Conservation (phyloP, 2,329 filamentous ascomycete species). For the Fusarium transvaalense region DNA sequence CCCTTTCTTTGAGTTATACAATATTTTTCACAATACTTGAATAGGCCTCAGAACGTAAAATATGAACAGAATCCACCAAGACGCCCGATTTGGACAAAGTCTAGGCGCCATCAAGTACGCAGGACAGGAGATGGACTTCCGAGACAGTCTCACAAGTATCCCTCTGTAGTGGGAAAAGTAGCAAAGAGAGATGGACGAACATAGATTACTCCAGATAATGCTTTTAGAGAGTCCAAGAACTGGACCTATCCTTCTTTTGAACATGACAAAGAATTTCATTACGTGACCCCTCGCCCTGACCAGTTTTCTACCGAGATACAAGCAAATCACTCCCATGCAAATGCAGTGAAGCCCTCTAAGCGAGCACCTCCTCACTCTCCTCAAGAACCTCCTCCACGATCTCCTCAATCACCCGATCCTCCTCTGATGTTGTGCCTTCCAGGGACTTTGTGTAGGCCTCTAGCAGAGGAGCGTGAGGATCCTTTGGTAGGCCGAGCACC, state of each 20-base stretch:
- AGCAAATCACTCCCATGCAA: constrained; percentile 50
- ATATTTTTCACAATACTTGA: too few species aligned
- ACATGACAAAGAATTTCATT: constrained; percentile 51
- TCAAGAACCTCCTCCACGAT: constrained; percentile 85
- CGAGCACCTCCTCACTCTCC: constrained; percentile 84
- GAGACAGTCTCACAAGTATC: not conserved
- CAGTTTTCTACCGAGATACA: constrained; percentile 53
- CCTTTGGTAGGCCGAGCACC: constrained; percentile 73
- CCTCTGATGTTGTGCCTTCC: constrained; percentile 68
- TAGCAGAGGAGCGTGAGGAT: constrained; percentile 72
- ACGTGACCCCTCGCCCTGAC: constrained; percentile 51
- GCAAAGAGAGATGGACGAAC: constrained; percentile 11
- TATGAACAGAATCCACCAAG: not conserved
- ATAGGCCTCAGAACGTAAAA: not conserved
- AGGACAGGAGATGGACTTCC: not conserved
- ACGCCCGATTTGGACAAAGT: not conserved
- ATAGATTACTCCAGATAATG: constrained; percentile 39
- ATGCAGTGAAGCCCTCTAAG: constrained; percentile 51
- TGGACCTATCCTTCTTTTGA: constrained; percentile 42
- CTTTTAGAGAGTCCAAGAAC: constrained; percentile 41
- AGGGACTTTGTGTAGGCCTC: constrained; percentile 67
- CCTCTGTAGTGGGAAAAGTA: not conserved
- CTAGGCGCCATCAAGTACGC: not conserved
- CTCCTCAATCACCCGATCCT: constrained; percentile 88
- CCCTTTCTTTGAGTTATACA: too few species aligned